Evolutionary conservation across 139 green algal genomes (phyloP), one percentile per base, ranked within the genome.

Genomic region (Micractinium conductrix): DNA sequence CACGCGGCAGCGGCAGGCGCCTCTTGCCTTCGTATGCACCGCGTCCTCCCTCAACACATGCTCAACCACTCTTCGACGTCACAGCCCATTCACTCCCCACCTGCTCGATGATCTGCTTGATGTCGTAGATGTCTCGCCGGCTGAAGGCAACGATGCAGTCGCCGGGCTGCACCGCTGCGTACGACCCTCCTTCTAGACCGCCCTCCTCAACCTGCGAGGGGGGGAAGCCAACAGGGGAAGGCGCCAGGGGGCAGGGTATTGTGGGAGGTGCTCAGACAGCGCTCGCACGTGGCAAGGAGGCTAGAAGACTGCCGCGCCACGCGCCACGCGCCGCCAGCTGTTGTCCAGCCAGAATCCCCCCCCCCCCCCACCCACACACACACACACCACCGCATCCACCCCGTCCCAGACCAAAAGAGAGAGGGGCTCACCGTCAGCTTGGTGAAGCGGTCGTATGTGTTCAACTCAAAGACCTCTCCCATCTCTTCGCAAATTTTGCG

Each of bases 101-200:
- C 70, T 82, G 76, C 87, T 96, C 93, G 14, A 96, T 86, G 37
- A 91, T 33, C 60, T 85, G 37, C 83, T 94, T 95, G 53, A 98
- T 93, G 63, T 89, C 63, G 81, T 93, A 98, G 63, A 98, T 97
- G 63, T 93, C 90, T 0, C 60, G 55, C n/a, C 94, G 89, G 17
- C 89, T 95, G 87, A 99, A 99, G 37, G 95, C 96, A 26, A 99
- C 96, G 10, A 99, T 81, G 81, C 92, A 97, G 91, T 99, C 97
- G 0, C 97, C 97, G 7, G 89, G 84, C 89, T 93, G 71, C 45
- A 98, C 91, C 30, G 71, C 82, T 0, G 21, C 28, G 63, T 90
- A 90, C n/a, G n/a, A n/a, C 43, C 62, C 63, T 24, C 58, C 76
- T 38, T 24, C 76, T 26, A 82, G 38, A 40, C 76, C 76, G 3